Evolutionary conservation across 2,329 filamentous ascomycete genomes (phyloP).

Genomic region (Ophiostoma novo-ulmi): DNA sequence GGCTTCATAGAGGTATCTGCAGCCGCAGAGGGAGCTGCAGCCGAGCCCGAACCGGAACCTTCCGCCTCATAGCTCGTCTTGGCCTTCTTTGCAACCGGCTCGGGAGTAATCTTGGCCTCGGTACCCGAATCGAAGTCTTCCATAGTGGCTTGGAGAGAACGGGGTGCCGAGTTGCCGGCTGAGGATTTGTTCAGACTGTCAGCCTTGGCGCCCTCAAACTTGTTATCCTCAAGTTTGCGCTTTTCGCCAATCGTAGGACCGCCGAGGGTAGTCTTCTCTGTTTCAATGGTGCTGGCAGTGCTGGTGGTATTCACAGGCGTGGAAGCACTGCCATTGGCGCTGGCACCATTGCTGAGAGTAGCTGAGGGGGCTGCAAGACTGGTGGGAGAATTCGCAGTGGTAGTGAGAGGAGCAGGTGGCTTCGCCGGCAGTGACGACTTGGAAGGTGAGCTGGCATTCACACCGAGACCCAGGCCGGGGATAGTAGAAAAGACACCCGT

Average conservation of each 20-base stretch:
- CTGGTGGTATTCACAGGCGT: not conserved
- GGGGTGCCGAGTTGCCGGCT: not conserved
- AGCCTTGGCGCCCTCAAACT: not conserved
- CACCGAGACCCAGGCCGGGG: not conserved
- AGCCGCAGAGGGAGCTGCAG: constrained; percentile 14
- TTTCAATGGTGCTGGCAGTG: not conserved
- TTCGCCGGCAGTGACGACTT: not conserved
- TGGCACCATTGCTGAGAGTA: too few species aligned
- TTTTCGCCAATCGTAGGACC: constrained; percentile 26
- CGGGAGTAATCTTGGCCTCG: not conserved
- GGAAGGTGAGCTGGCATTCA: not conserved
- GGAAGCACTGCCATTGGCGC: not conserved
- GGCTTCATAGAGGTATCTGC: not conserved
- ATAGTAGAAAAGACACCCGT: constrained; percentile 1
- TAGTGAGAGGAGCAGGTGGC: not conserved
- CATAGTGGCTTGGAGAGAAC: constrained; percentile 3
- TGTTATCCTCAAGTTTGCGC: constrained; percentile 28
- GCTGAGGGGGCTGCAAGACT: too few species aligned
- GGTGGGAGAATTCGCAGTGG: too few species aligned
- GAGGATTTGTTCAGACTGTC: not conserved
- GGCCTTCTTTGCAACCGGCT: constrained; percentile 14
- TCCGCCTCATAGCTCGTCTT: not conserved
- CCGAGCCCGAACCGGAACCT: not conserved
- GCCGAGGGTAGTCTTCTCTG: not conserved
- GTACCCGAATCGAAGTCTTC: not conserved